Conservation (phyloP, 768 basidiomycete species). For the Udeniomyces megalosporus region DNA sequence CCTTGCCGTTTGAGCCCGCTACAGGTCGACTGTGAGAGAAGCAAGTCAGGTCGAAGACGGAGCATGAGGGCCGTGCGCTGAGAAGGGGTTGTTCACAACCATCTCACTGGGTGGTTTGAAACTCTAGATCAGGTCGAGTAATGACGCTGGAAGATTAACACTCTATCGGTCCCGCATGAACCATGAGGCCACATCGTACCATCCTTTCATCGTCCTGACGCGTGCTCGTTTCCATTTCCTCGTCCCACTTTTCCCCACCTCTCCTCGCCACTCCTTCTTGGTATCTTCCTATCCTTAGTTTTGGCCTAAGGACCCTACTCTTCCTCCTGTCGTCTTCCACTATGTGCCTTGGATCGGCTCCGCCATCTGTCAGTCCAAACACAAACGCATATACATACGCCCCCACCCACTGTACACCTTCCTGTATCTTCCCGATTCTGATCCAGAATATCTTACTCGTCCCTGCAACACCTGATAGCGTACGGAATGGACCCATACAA, state of each 20-base stretch:
- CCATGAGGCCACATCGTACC: neutral
- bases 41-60: too few relatives aligned
- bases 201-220: neutral
- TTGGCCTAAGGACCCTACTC: slow-evolving; percentile 47
- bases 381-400: too few relatives aligned
- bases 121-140: too few relatives aligned
- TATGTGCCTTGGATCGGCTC: slow-evolving; percentile 82
- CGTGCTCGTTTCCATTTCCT: neutral
- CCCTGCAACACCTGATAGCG: too few relatives aligned
- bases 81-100: too few relatives aligned
- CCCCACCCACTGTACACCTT: neutral
- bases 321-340: slow-evolving; percentile 86
- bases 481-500: slow-evolving; percentile 88
- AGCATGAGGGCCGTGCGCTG: too few relatives aligned
- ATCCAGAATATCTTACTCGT: neutral
- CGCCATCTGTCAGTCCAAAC: slow-evolving; percentile 47
- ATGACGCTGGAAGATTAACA: neutral
- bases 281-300: slow-evolving; percentile 35
- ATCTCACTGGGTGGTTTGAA: too few relatives aligned
- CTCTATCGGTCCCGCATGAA: neutral
- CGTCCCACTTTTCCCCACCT: neutral
- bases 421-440: neutral
- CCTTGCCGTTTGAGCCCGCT: neutral
- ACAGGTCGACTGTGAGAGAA: neutral
- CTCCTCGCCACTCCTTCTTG: neutral